phyloP scores from a whole-genome alignment of 768 basidiomycete genomes.

The Leucocoprinus sp. region DNA sequence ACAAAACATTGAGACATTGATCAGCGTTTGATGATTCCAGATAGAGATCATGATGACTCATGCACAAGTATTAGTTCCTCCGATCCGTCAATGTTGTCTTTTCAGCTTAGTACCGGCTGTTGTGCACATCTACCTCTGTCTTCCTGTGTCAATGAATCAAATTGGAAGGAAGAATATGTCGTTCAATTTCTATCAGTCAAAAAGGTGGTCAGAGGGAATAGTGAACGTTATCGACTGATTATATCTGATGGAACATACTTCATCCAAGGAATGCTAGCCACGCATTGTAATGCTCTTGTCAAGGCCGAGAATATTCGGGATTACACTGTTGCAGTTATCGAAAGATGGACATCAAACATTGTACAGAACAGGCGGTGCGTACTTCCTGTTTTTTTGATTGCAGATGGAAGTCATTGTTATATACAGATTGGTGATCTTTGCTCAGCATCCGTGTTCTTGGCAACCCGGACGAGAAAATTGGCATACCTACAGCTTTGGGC shows the following conservation, averaged over 20 bases:
- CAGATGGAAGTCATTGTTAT: conserved; percentile 2
- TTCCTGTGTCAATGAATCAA: conserved; percentile 30
- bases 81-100: conserved; percentile 26
- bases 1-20: no score
- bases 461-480: conserved; percentile 61
- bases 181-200: conserved; percentile 83
- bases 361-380: conserved; percentile 79
- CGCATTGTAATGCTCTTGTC: conserved; percentile 75
- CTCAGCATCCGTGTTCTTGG: conserved; percentile 56
- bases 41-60: no score
- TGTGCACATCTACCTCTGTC: conserved; percentile 42
- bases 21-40: no score
- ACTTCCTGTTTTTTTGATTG: conserved; percentile 6
- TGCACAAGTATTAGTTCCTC: no score
- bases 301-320: conserved; percentile 54
- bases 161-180: conserved; percentile 37
- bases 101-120: conserved; percentile 53
- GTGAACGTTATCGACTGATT: conserved; percentile 71
- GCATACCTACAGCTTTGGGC: conserved; percentile 37
- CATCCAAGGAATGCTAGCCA: conserved; percentile 91
- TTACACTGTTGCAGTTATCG: conserved; percentile 60
- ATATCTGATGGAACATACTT: conserved; percentile 85
- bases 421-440: conserved; percentile 60
- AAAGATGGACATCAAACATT: conserved; percentile 72
- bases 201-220: conserved; percentile 42